Percentiles rank a stretch among this genome's conserved stretches.
Evolutionary conservation across 179 eudicot genomes (phyloP).

Genomic region (Beta corolliflora): DNA sequence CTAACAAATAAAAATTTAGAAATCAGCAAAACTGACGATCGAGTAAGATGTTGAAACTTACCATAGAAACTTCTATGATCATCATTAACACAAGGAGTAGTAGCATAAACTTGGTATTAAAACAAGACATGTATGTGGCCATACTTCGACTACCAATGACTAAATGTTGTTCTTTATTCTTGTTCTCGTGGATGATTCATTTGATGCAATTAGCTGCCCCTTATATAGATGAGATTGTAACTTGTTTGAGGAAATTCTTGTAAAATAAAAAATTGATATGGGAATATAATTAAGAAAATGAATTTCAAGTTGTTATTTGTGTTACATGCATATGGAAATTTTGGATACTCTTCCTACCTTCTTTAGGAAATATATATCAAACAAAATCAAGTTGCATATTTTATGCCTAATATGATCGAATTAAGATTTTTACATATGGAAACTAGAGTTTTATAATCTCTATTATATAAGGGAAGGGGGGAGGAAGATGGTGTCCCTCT

Average conservation of each 20-base stretch:
- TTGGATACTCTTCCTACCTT: neutral
- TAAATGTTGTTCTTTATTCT: neutral
- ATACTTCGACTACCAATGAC: neutral
- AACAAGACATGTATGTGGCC: neutral
- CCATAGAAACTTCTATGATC: slow-evolving; percentile 4
- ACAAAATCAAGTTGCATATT: neutral
- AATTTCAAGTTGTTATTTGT: too few relatives aligned
- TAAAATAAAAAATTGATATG: neutral
- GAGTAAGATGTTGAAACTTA: neutral
- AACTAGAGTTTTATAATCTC: too few relatives aligned
- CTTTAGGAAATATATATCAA: neutral
- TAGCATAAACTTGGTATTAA: neutral
- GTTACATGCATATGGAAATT: neutral
- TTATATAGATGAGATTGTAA: neutral
- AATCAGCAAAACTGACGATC: neutral
- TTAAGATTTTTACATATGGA: too few relatives aligned
- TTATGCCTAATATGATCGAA: neutral
- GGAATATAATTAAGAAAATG: too few relatives aligned
- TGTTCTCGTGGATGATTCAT: neutral
- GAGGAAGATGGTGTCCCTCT: too few relatives aligned
- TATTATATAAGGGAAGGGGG: too few relatives aligned
- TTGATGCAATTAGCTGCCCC: neutral
- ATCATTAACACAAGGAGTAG: neutral
- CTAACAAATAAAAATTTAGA: too few relatives aligned
- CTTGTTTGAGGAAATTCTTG: neutral